Evolutionary conservation across 371 early-diverging fungal species (phyloP).

Genomic region (Zopfochytrium polystomum): DNA sequence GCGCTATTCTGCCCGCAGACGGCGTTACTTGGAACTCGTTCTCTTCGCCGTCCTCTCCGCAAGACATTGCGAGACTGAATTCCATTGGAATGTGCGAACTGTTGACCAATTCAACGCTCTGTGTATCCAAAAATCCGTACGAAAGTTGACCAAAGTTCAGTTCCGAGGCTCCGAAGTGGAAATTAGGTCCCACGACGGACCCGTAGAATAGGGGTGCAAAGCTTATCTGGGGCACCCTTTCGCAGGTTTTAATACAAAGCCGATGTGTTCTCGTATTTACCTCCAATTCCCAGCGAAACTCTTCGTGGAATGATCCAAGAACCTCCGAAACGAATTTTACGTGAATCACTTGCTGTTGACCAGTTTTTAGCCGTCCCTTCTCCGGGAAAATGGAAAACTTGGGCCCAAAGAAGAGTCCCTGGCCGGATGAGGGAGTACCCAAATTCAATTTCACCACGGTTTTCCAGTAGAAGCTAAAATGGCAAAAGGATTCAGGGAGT

Average conservation of each 20-base stretch:
- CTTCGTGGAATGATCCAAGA: constrained; percentile 49
- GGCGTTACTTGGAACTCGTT: constrained; percentile 39
- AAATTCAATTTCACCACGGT: constrained; percentile 50
- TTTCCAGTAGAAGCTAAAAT: constrained; percentile 48
- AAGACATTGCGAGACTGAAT: constrained; percentile 33
- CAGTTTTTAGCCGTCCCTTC: constrained; percentile 37
- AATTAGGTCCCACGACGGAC: constrained; percentile 52
- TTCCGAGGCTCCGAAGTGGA: constrained; percentile 38
- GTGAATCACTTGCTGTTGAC: constrained; percentile 39
- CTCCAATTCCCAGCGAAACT: constrained; percentile 46
- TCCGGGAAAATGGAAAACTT: constrained; percentile 47
- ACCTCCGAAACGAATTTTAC: constrained; percentile 44
- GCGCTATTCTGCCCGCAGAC: constrained; percentile 29
- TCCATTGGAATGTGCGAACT: constrained; percentile 50
- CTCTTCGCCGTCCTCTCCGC: constrained; percentile 1
- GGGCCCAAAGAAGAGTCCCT: constrained; percentile 36
- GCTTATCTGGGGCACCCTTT: constrained; percentile 45
- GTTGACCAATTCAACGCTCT: constrained; percentile 37
- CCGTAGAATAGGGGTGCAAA: constrained; percentile 38
- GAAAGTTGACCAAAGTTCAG: constrained; percentile 44
- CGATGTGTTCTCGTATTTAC: too few species aligned
- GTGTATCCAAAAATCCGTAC: constrained; percentile 39
- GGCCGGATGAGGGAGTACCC: constrained; percentile 26
- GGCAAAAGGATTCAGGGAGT: constrained; percentile 1
- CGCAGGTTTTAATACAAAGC: too few species aligned